These are phyloP conservation scores for Stachybotrys elegans DNA, from an alignment of 2,329 filamentous ascomycete species.

Conservation along the genomic window DNA sequence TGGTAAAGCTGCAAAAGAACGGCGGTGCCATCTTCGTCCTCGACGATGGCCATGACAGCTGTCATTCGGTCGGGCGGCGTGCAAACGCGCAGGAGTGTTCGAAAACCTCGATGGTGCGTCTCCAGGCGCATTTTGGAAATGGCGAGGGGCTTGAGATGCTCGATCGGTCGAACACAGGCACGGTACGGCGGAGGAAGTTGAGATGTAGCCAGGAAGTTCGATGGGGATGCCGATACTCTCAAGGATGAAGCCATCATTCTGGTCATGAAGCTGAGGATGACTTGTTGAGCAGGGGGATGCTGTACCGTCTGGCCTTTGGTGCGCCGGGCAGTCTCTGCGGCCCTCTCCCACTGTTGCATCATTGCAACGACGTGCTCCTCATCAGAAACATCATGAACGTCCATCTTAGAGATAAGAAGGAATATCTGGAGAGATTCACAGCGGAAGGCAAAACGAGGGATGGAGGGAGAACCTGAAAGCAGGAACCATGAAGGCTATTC, in stretches of 20 bases:
- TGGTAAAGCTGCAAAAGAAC: conserved; percentile 34
- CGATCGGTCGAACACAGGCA: conserved; percentile 14
- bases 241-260: not conserved
- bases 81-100: conserved; percentile 12
- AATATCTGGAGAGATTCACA: too few species aligned
- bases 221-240: not conserved
- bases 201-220: not conserved
- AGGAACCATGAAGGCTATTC: too few species aligned
- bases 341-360: not conserved
- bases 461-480: too few species aligned
- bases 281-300: not conserved
- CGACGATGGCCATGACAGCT: conserved; percentile 23
- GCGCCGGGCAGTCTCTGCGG: not conserved
- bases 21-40: conserved; percentile 32
- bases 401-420: too few species aligned
- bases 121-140: conserved; percentile 24
- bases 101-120: conserved; percentile 19
- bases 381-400: not conserved
- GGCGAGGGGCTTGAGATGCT: conserved; percentile 16
- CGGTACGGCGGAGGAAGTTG: conserved; percentile 11
- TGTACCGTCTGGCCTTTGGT: not conserved
- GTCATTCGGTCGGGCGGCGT: conserved; percentile 12
- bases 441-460: too few species aligned
- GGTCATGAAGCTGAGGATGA: not conserved
- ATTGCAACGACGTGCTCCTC: not conserved